Conservation (phyloP, 768 basidiomycete species). For the Obba rivulosa region DNA sequence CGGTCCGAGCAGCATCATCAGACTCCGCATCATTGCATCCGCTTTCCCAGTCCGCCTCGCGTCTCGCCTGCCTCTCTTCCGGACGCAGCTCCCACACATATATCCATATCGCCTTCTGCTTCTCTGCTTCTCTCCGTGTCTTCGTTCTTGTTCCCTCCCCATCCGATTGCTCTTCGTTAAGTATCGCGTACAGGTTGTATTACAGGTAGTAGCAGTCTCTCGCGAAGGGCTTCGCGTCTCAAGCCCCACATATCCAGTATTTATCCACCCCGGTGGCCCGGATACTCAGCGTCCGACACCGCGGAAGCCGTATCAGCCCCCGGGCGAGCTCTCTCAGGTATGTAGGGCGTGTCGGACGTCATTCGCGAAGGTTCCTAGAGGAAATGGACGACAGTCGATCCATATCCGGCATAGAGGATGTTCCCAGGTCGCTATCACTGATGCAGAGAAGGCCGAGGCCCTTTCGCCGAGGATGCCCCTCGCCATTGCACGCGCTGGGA, state of each 20-base stretch:
- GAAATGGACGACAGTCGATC: too few relatives aligned
- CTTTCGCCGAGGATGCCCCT: too few relatives aligned
- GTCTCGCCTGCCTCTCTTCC: constrained; percentile 5
- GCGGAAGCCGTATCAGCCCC: too few relatives aligned
- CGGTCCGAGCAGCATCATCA: constrained; percentile 4
- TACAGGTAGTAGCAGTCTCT: constrained; percentile 2
- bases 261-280: constrained; percentile 13
- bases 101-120: constrained; percentile 11
- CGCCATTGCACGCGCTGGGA: too few relatives aligned
- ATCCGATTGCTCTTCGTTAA: constrained; percentile 2
- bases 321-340: too few relatives aligned
- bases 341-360: too few relatives aligned
- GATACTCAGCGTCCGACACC: too few relatives aligned
- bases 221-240: constrained; percentile 48
- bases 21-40: constrained; percentile 13
- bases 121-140: constrained; percentile 16
- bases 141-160: constrained; percentile 13
- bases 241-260: constrained; percentile 37
- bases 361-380: too few relatives aligned
- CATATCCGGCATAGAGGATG: too few relatives aligned
- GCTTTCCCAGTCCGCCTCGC: constrained; percentile 1
- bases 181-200: constrained; percentile 9
- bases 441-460: too few relatives aligned
- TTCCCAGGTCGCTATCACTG: too few relatives aligned
- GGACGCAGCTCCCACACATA: not conserved